phyloP scores from a whole-genome alignment of 805 yeast species.

The Ogataea wickerhamii region DNA sequence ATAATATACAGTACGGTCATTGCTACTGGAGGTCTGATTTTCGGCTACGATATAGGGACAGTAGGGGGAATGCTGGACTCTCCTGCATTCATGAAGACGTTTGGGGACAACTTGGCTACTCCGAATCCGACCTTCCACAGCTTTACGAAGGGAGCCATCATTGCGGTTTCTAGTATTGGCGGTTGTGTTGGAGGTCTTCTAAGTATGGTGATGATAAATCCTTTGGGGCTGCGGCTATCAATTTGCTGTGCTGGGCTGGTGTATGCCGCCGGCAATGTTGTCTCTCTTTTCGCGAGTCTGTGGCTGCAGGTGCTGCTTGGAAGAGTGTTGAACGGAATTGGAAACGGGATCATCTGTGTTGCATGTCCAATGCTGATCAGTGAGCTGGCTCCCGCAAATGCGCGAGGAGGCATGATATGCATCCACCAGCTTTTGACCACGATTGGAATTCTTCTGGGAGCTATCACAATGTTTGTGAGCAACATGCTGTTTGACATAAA shows the following conservation, averaged over 20 bases:
- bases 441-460: slow-evolving; percentile 32
- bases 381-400: slow-evolving; percentile 30
- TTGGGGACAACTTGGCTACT: slow-evolving; percentile 20
- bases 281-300: slow-evolving; percentile 13
- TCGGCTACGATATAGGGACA: slow-evolving; percentile 37
- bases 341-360: slow-evolving; percentile 31
- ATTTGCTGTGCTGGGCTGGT: slow-evolving; percentile 22
- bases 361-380: slow-evolving; percentile 36
- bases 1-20: slow-evolving; percentile 25
- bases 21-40: slow-evolving; percentile 32
- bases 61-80: slow-evolving; percentile 34
- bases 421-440: slow-evolving; percentile 34
- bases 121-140: slow-evolving; percentile 14
- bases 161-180: slow-evolving; percentile 30
- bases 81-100: slow-evolving; percentile 23
- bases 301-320: slow-evolving; percentile 30
- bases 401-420: slow-evolving; percentile 32
- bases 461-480: slow-evolving; percentile 22
- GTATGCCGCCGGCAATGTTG: slow-evolving; percentile 21
- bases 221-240: slow-evolving; percentile 24
- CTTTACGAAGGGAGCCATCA: slow-evolving; percentile 28
- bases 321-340: slow-evolving; percentile 30
- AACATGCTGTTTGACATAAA: slow-evolving; percentile 6
- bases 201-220: slow-evolving; percentile 22
- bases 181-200: slow-evolving; percentile 33